Base-by-base conservation (phyloP, 192 early-diverging fungal genomes). In the Spizellomyces sp. region DNA sequence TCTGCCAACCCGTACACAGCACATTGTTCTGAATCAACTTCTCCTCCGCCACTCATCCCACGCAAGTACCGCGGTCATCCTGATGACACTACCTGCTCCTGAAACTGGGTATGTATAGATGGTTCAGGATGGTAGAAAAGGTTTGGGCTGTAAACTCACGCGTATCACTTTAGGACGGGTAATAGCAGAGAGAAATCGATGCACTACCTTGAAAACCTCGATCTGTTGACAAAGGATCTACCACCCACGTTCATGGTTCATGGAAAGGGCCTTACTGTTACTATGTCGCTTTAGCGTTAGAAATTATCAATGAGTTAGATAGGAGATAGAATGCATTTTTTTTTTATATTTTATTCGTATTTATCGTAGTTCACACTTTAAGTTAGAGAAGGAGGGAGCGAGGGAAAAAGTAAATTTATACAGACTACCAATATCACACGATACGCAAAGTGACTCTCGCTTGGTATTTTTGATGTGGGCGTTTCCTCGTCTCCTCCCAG, bases 21-120 rank as follows among this genome's bases (percentile, higher is more conserved):
- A 70, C 43, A 22, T 46, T 41, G 47, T 70, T 7, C 59, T 70
- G 5, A 70, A 70, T 55, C 43, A 70, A 48, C 22, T 70, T 43
- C 47, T 70, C 21, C 69, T 48, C 14, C 21, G 7, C 7, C 59
- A 62, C 19, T 70, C 69, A 15, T 17, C 22, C 9, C 4, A 14
- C n/a, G 69, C 19, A 8, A 70, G 58, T 42, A 70, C 69, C 5
- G 58, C 58, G 9, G 69, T 70, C 8, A 21, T 70, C 4, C 12
- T 70, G 45, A 70, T 70, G 69, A 70, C 69, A 15, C 47, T 70
- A 5, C 69, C 69, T 45, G 69, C 69, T n/a, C 69, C 69, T 14
- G 44, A 44, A 8, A 3, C 58, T 6, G 69, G 69, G 63, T 42
- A 15, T 42, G 15, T 17, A 27, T 15, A 42, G 21, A 54, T 12